Conservation (phyloP, 192 early-diverging fungal genomes). For the Rhizophagus clarus region DNA sequence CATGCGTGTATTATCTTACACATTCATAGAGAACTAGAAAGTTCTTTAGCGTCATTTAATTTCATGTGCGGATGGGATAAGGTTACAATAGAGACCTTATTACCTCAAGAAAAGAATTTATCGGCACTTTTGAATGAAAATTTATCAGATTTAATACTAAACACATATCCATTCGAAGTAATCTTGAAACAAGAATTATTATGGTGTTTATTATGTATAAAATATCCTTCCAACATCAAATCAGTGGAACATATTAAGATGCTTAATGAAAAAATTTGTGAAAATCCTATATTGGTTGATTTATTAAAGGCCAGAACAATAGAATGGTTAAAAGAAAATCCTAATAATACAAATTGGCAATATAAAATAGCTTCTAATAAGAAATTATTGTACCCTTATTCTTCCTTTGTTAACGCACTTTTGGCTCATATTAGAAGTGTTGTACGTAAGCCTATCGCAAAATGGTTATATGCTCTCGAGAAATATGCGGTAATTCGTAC, state of each 20-base stretch:
- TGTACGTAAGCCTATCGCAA: constrained; percentile 30
- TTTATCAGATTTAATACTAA: constrained; percentile 18
- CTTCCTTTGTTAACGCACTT: constrained; percentile 27
- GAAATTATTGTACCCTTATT: constrained; percentile 21
- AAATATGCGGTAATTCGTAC: not conserved
- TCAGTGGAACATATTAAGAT: constrained; percentile 30
- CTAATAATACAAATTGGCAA: constrained; percentile 20
- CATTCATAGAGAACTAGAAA: constrained; percentile 20
- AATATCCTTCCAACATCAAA: constrained; percentile 18
- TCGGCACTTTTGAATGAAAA: constrained; percentile 14
- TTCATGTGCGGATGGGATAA: constrained; percentile 36
- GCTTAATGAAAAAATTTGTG: constrained; percentile 1
- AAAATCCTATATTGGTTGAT: constrained; percentile 7
- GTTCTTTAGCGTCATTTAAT: constrained; percentile 4
- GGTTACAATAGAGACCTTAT: constrained; percentile 26
- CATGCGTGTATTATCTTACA: constrained; percentile 33
- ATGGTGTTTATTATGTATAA: constrained; percentile 35
- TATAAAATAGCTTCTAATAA: constrained; percentile 24
- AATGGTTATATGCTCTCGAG: constrained; percentile 26
- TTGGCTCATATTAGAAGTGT: constrained; percentile 7
- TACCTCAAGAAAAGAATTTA: constrained; percentile 19
- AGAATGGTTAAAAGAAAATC: constrained; percentile 19
- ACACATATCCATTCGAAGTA: constrained; percentile 29
- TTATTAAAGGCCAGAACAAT: not conserved
- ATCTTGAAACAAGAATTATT: constrained; percentile 31